A percentile compares a stretch with the other conserved stretches of the same genome.
These are phyloP conservation scores for Colletotrichum sp. DNA, from an alignment of 2,329 filamentous ascomycete genomes.

Conservation along the genomic window DNA sequence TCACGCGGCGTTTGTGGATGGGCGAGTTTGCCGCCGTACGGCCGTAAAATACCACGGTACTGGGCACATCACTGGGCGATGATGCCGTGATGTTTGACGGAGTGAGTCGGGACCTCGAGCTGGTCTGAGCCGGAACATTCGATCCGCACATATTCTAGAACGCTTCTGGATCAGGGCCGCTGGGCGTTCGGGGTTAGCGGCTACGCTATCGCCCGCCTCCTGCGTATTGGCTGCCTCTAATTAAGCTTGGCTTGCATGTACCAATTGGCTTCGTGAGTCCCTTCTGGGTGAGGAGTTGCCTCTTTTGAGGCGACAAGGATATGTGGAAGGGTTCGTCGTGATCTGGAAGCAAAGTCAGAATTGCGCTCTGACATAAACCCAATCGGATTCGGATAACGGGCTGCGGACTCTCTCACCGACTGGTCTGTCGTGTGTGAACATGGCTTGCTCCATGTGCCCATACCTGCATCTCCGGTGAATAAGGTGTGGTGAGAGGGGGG, in stretches of 20 bases:
- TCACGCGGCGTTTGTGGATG: background rate
- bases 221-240: background rate
- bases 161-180: background rate
- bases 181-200: background rate
- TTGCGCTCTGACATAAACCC: background rate
- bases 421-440: background rate
- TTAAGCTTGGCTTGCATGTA: background rate
- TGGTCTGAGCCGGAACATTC: background rate
- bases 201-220: background rate
- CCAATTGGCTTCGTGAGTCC: background rate
- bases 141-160: slow-evolving; percentile 6
- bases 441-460: background rate
- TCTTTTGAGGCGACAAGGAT: background rate
- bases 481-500: background rate
- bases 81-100: background rate
- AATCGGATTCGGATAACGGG: too few species aligned
- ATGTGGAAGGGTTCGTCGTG: background rate
- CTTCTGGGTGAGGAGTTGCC: background rate
- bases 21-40: background rate
- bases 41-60: background rate
- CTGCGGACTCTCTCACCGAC: background rate
- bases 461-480: background rate
- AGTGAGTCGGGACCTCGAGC: background rate
- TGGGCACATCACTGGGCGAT: background rate
- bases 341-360: background rate